These are phyloP conservation scores for Epichloe brachyelytri DNA, from an alignment of 2,329 filamentous ascomycete species.

Conservation along the genomic window DNA sequence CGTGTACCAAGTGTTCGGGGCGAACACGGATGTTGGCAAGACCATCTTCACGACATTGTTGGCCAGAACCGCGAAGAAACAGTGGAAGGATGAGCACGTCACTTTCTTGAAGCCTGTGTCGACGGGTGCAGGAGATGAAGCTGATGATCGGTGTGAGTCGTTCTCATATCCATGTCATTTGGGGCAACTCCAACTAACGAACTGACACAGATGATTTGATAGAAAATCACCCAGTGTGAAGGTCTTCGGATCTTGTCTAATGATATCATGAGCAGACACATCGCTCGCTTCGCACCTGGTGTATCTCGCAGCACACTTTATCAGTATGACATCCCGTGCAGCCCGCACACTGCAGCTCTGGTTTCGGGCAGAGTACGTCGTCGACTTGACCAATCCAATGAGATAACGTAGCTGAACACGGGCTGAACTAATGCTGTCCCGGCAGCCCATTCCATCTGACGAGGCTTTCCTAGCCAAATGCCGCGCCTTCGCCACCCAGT, in stretches of 20 bases:
- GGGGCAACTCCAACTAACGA: neutral
- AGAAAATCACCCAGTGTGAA: neutral
- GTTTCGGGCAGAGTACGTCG: conserved; percentile 27
- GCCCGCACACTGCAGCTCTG: conserved; percentile 61
- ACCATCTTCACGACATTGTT: conserved; percentile 66
- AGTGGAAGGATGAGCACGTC: conserved; percentile 32
- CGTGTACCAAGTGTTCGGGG: conserved; percentile 65
- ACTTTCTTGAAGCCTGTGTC: conserved; percentile 73
- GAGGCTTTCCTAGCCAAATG: conserved; percentile 32
- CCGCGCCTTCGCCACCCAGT: conserved; percentile 26
- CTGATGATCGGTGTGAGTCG: conserved; percentile 51
- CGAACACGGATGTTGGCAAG: conserved; percentile 78
- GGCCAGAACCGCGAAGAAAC: conserved; percentile 44
- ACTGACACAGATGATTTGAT: neutral
- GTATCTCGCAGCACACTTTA: conserved; percentile 44
- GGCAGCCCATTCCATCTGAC: conserved; percentile 36
- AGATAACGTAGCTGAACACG: neutral
- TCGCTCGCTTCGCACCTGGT: conserved; percentile 43
- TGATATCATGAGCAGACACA: conserved; percentile 35
- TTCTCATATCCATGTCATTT: neutral
- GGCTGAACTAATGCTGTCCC: neutral
- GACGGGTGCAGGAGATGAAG: conserved; percentile 56
- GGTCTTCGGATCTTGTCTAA: neutral
- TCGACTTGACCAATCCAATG: neutral
- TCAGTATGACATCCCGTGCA: conserved; percentile 62